These are phyloP conservation scores for Capniomyces stellatus DNA, from an alignment of 371 early-diverging fungal species.

Conservation along the genomic window DNA sequence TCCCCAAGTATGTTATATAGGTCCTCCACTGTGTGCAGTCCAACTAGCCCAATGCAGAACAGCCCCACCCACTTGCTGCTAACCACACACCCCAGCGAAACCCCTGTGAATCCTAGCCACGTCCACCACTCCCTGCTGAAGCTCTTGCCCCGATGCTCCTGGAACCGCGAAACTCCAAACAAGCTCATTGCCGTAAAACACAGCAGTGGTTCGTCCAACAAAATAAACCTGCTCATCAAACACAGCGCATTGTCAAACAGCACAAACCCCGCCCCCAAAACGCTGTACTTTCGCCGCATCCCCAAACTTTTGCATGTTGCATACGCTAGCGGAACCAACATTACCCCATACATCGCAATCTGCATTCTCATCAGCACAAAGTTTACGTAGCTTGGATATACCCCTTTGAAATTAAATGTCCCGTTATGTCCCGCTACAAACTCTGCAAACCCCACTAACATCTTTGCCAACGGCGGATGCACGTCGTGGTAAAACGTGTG, in stretches of 20 bases:
- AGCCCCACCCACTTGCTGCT: conserved; percentile 99
- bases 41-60: conserved; percentile 90
- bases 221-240: conserved; percentile 86
- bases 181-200: conserved; percentile 77
- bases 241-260: conserved; percentile 73
- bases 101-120: conserved; percentile 77
- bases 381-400: conserved; percentile 75
- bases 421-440: conserved; percentile 78
- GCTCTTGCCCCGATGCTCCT: conserved; percentile 46
- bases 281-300: conserved; percentile 34
- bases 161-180: conserved; percentile 54
- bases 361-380: conserved; percentile 88
- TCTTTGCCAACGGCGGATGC: conserved; percentile 99
- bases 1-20: conserved; percentile 88
- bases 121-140: conserved; percentile 73
- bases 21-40: conserved; percentile 85
- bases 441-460: conserved; percentile 88
- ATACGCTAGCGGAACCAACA: conserved; percentile 88
- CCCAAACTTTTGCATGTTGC: conserved; percentile 63
- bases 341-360: conserved; percentile 77
- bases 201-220: conserved; percentile 95
- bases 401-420: conserved; percentile 79
- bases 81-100: conserved; percentile 72
- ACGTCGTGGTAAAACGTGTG: conserved; percentile 97
- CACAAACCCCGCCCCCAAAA: conserved; percentile 61